Evolutionary conservation across 352 stramenopile species (phyloP).

Genomic region (Phytophthora quininea): DNA sequence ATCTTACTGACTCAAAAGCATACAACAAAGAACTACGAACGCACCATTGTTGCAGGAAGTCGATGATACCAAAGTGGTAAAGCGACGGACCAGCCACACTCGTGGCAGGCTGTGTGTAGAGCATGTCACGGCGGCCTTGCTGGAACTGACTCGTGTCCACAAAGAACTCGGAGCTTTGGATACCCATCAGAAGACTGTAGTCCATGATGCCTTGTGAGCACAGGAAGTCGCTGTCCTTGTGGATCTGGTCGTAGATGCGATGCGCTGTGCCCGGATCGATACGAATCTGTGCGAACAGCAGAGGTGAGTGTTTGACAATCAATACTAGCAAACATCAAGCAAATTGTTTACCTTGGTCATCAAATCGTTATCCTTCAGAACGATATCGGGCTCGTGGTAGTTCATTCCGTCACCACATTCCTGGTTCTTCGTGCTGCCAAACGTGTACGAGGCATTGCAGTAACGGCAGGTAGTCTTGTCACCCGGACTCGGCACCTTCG

Average conservation of each 20-base stretch:
- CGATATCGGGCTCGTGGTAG: conserved; percentile 89
- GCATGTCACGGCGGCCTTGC: conserved; percentile 55
- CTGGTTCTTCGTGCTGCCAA: conserved; percentile 84
- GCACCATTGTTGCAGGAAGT: conserved; percentile 91
- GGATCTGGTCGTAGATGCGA: conserved; percentile 89
- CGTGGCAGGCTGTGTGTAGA: conserved; percentile 84
- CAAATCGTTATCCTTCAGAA: conserved; percentile 90
- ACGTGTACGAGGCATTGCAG: conserved; percentile 89
- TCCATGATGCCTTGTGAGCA: conserved; percentile 92
- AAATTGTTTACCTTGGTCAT: conserved; percentile 73
- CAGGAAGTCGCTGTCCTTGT: conserved; percentile 90
- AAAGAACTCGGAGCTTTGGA: conserved; percentile 90
- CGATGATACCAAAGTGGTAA: conserved; percentile 93
- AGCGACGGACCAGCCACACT: conserved; percentile 87
- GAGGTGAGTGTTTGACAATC: conserved; percentile 1
- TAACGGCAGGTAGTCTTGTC: conserved; percentile 86
- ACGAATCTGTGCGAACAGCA: conserved; percentile 52
- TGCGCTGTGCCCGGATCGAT: conserved; percentile 79
- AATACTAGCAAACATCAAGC: background rate
- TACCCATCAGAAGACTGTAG: conserved; percentile 92
- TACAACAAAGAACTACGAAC: conserved; percentile 16
- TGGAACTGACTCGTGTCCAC: conserved; percentile 80
- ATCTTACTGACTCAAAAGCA: no score
- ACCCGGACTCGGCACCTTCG: conserved; percentile 78
- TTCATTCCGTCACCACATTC: conserved; percentile 87